Base-by-base conservation (phyloP, 2,329 filamentous ascomycete species). In the Colletotrichum liaoningense region DNA sequence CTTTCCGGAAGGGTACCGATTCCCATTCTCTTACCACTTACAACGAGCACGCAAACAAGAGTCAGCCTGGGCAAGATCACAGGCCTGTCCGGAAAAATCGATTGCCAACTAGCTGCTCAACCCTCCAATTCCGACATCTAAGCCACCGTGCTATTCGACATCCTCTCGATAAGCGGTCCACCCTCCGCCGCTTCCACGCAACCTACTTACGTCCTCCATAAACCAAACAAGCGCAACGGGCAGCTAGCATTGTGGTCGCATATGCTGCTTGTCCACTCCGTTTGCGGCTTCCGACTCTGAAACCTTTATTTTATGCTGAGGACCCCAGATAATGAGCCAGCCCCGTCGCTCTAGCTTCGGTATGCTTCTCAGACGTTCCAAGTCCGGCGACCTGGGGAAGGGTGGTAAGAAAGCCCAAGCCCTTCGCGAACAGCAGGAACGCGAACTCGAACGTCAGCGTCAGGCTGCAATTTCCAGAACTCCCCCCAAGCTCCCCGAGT, bases 281-380 rank as follows among this genome's bases (percentile, higher is more conserved):
- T 69, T 74, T 67, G 71, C 71, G 68, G 30, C 62, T 57, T 72
- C 57, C 68, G 22, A 67, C 49, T 33, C 71, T 72, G 71, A 73
- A 73, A 73, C 62, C 56, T 57, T 66, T 49, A 49, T 66, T 73
- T 73, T 67, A 73, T 73, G 71, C 71, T 56, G 33, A 70, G 33
- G 55, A 65, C 62, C 35, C 65, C 33, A 66, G 52, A 75, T 65
- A 74, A 85, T 84, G 80, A 84, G 82, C 78, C 78, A 79, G 63
- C 79, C 81, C 67, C 79, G 82, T 77, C 83, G 83, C 74, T 81
- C 87, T 76, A 88, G 85, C 78, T 84, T 89, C 83, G 86, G 86
- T 78, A 88, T 89, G 83, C 88, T 94, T 79, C 87, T 93, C 75
- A 88, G 91, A 82, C 90, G 92, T 77, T 89, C 89, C 80, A 93